A percentile compares a stretch with the other conserved stretches of the same genome.
phyloP scores from a whole-genome alignment of 1,139 yeast species.

The Scheffersomyces stambukii region DNA sequence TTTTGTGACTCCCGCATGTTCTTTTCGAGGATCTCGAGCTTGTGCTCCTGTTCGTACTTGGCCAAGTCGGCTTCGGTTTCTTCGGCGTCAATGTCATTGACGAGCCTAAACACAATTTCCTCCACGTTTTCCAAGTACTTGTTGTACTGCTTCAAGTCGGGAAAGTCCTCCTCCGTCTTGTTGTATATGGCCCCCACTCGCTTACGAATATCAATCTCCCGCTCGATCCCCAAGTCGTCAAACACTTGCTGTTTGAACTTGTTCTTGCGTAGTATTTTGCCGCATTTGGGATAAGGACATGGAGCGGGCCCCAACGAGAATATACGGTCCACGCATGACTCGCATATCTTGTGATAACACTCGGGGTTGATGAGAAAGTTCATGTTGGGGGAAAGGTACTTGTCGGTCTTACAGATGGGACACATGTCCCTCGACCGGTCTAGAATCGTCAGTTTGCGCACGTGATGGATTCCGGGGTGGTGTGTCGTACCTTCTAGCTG shows the following conservation, averaged over 20 bases:
- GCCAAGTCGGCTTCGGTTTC: constrained; percentile 65
- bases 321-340: constrained; percentile 91
- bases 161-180: constrained; percentile 74
- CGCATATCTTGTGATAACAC: constrained; percentile 96
- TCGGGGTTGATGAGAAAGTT: constrained; percentile 90
- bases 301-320: constrained; percentile 95
- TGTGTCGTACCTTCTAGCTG: not conserved
- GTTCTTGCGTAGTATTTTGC: constrained; percentile 79
- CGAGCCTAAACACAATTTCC: constrained; percentile 70
- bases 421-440: constrained; percentile 72
- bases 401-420: constrained; percentile 95
- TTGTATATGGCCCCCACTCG: constrained; percentile 76
- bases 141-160: constrained; percentile 56
- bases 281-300: constrained; percentile 93
- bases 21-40: constrained; percentile 64
- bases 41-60: constrained; percentile 73
- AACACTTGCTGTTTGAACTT: constrained; percentile 88
- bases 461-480: not conserved
- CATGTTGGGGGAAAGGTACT: constrained; percentile 92
- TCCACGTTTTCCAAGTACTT: constrained; percentile 81
- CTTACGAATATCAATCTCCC: constrained; percentile 86
- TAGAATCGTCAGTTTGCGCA: constrained; percentile 3
- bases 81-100: constrained; percentile 65
- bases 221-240: constrained; percentile 84
- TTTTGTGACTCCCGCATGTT: constrained; percentile 61